Conservation (phyloP, 176 grass and related monocot species). For the Juncus inflexus region DNA sequence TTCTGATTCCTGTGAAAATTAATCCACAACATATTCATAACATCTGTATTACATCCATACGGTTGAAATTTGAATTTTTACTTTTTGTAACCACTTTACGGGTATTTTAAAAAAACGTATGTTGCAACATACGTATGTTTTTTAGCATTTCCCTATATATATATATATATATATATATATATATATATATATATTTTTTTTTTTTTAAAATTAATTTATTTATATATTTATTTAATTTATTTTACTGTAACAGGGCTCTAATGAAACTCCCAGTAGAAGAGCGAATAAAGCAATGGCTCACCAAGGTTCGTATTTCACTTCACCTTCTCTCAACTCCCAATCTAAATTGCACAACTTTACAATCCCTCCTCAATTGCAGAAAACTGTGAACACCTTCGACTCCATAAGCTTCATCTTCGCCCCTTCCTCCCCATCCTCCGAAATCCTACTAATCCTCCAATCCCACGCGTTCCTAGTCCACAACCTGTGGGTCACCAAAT, state of each 20-base stretch:
- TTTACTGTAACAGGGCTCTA: conserved; percentile 13
- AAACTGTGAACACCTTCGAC: conserved; percentile 35
- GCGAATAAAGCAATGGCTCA: conserved; percentile 26
- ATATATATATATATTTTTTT: too few relatives aligned
- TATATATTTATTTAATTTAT: background rate
- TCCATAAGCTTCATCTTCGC: conserved; percentile 35
- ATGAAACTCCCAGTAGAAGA: conserved; percentile 21
- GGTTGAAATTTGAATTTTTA: too few relatives aligned
- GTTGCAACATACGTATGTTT: too few relatives aligned
- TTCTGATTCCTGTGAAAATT: too few relatives aligned
- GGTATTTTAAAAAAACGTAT: too few relatives aligned
- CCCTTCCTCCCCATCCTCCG: conserved; percentile 19
- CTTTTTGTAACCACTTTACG: too few relatives aligned
- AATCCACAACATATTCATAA: too few relatives aligned
- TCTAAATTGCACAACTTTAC: background rate
- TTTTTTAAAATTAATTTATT: too few relatives aligned
- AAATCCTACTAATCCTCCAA: conserved; percentile 35
- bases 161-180: too few relatives aligned
- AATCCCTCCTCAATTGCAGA: conserved; percentile 10
- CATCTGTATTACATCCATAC: too few relatives aligned
- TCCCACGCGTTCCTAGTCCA: conserved; percentile 33
- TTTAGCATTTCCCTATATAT: too few relatives aligned
- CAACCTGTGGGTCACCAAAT: conserved; percentile 45
- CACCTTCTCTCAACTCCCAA: background rate
- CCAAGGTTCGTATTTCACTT: conserved; percentile 11